Evolutionary conservation across 805 yeast species (phyloP), one percentile per base, ranked within the genome.

Genomic region (Ogataea trehaloabstinens): DNA sequence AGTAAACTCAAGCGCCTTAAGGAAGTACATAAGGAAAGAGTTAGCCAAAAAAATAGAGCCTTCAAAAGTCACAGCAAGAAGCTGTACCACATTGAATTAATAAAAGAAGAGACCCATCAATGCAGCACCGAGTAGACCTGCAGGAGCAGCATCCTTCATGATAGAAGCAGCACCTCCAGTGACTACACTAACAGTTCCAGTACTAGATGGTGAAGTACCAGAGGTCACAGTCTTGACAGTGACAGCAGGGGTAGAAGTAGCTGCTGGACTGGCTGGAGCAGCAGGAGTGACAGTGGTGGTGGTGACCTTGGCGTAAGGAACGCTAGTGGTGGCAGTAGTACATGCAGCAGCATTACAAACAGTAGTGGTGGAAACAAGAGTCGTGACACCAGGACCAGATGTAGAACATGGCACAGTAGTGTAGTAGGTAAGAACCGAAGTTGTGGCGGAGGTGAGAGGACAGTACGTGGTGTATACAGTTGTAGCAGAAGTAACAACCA

Each of bases 61-160:
- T 22, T 8, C 25, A 22, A 22, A 8, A 22, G 25, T 12, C 25
- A 22, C 8, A 8, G 8, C 25, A 22, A 12, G n/a, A n/a, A n/a
- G n/a, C n/a, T n/a, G 11, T 22, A 22, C 11, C 11, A 12, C 12
- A 22, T 8, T 22, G 8, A 27, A 7, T n/a, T 15, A 27, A 16
- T 46, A 52, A 44, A 38, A 41, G 49, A 52, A 42, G 39, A 54
- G 45, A 35, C 52, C 10, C 25, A 49, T 25, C 34, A 44, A 47
- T 16, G 44, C 52, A 44, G 53, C 51, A 41, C 52, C 58, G 36
- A 53, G 40, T 25, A 48, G 32, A 37, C 58, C 54, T 35, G 53
- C 51, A 19, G 54, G 44, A 45, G 45, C 48, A 37, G 44, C 44
- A 21, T 41, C 43, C 47, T 55, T 49, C 47, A 45, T 17, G 8